Percentiles rank a stretch among this genome's conserved stretches.
phyloP scores from a whole-genome alignment of 345 rosid genomes.

The Arabis alpina region DNA sequence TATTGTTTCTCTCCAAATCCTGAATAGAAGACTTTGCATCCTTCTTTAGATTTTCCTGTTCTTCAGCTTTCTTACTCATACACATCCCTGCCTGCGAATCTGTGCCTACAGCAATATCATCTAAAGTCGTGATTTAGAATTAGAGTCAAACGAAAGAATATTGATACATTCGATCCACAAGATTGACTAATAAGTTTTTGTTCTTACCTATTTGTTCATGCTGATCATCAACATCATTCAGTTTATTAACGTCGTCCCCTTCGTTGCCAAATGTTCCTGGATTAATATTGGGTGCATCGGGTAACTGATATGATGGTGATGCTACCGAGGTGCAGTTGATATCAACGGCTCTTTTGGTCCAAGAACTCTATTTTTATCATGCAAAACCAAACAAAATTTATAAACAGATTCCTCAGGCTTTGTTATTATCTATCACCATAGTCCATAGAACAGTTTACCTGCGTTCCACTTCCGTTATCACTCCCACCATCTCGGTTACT shows the following conservation, averaged over 20 bases:
- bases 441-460: slow-evolving; percentile 49
- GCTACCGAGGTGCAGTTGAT: slow-evolving; percentile 44
- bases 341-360: slow-evolving; percentile 64
- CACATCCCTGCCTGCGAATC: slow-evolving; percentile 41
- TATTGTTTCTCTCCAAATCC: slow-evolving; percentile 42
- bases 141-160: slow-evolving; percentile 1
- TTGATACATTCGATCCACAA: background rate
- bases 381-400: slow-evolving; percentile 14
- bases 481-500: slow-evolving; percentile 54
- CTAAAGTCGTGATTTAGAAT: slow-evolving; percentile 8
- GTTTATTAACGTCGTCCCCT: too few relatives aligned
- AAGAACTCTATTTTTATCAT: slow-evolving; percentile 56
- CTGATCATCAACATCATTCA: background rate
- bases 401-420: background rate
- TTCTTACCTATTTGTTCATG: slow-evolving; percentile 46
- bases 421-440: background rate
- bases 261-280: slow-evolving; percentile 45
- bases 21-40: slow-evolving; percentile 36
- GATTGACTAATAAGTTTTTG: slow-evolving; percentile 6
- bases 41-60: slow-evolving; percentile 38
- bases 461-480: slow-evolving; percentile 78
- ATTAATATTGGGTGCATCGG: slow-evolving; percentile 57
- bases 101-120: slow-evolving; percentile 39
- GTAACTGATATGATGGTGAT: slow-evolving; percentile 41
- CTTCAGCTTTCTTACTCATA: slow-evolving; percentile 14